Base-by-base conservation (phyloP, 2,329 filamentous ascomycete species). In the Stagonosporopsis tanaceti region DNA sequence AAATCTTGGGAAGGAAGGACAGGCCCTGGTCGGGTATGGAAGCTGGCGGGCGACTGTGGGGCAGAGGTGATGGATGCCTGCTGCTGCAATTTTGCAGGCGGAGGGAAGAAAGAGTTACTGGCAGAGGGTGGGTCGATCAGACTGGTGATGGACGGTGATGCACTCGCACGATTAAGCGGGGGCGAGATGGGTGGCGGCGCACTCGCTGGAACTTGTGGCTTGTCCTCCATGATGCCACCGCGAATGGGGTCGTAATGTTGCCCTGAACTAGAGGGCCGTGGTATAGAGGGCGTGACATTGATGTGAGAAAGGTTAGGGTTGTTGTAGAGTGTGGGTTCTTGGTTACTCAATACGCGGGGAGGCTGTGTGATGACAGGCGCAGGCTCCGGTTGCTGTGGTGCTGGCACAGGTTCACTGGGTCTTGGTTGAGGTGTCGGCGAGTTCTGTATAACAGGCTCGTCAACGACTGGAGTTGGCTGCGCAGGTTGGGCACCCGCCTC, bases 221-320 rank as follows among this genome's bases (percentile, higher is more conserved):
- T 78, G 15, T 75, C 70, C 69, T 79, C 68, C 65, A 73, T 60
- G 60, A 77, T 51, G 52, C 89, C 85, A 6, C 85, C 91, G 44
- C 93, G 87, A 62, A 97, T 93, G 0, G 93, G 93, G 75, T 97
- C 93, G 78, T 95, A 97, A 68, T 90, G 92, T 70, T 92, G 91
- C 40, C 92, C 89, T 69, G 90, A 90, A 14, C 89, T 88, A 47
- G 89, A 75, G 61, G 79, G 81, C 55, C 82, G 77, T 50, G 81
- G 80, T 59, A 80, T 80, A 47, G 80, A 78, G 12, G 80, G 79
- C 75, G 81, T 57, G 77, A 82, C 41, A 77, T 76, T 67, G 67
- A 78, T 71, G 60, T 76, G 69, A 28, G 69, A 74, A 38, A 75
- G 65, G 35, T 65, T 74, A 40, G 74, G 73, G 53, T 76, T 76